Evolutionary conservation across 73 alveolate species (phyloP), one percentile per base, ranked within the genome.

Genomic region (Effrenium voratum): DNA sequence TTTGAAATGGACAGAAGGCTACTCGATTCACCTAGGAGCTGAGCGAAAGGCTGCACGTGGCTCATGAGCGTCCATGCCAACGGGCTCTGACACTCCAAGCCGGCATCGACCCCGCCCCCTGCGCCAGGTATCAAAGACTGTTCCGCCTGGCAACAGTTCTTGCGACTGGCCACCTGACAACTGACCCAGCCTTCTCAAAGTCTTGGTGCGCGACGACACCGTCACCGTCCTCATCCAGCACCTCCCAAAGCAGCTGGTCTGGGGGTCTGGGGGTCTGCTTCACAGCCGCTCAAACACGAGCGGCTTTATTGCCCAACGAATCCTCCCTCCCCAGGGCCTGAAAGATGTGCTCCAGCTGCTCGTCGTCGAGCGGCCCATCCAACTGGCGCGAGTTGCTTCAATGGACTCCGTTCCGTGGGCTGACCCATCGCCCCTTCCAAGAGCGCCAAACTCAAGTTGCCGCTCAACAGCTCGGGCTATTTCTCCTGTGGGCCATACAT

Each of bases 181-280:
- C 40, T 26, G 79, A 16, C 15, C 13, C 22, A 26, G 55, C 87
- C 87, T 77, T 77, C 60, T 77, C 87, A 22, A 77, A 77, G 36
- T 77, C 87, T 3, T 40, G 87, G 87, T 77, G 43, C 63, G 87
- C 41, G 36, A 77, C 87, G 40, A 77, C 16, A 40, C 87, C 87
- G 43, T 77, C 87, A 16, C 63, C 87, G 43, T 77, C 87, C 16
- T 77, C 87, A 46, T 77, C 87, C 87, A 77, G 32, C 24, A 60
- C 79, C 79, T 66, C 41, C 10, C 15, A n/a, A 16, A 66, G 43
- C 40, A 63, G 77, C 8, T 63, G 41, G 43, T n/a, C n/a, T n/a
- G n/a, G n/a, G n/a, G n/a, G n/a, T n/a, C n/a, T n/a, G n/a, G n/a
- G n/a, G n/a, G n/a, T n/a, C n/a, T n/a, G n/a, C n/a, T n/a, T n/a